These are phyloP conservation scores for Aspergillus nidulans DNA, from an alignment of 495 filamentous ascomycete species.

Conservation along the genomic window DNA sequence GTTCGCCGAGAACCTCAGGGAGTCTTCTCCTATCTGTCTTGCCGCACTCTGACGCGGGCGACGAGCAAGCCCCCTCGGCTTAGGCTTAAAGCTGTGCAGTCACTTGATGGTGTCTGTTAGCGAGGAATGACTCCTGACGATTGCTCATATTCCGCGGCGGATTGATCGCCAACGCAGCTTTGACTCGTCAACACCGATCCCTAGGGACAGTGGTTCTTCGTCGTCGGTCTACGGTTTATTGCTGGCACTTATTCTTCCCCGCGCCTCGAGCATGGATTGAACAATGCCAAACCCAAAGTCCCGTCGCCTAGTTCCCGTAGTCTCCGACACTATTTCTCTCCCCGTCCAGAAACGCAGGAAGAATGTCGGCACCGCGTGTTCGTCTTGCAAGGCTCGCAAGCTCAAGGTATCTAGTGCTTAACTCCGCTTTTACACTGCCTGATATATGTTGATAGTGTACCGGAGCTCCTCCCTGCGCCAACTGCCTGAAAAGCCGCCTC, in stretches of 20 bases:
- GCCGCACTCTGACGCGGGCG: too few relatives aligned
- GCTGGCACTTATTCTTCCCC: background rate
- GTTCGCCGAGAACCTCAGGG: too few relatives aligned
- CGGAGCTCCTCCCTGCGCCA: constrained; percentile 27
- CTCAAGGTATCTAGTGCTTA: constrained; percentile 20
- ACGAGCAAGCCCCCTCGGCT: too few relatives aligned
- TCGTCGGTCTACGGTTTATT: background rate
- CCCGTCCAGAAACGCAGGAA: constrained; percentile 18
- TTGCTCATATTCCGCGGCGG: background rate
- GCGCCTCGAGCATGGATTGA: constrained; percentile 12
- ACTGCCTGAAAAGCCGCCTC: constrained; percentile 26
- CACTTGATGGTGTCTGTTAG: background rate
- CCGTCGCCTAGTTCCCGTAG: constrained; percentile 18
- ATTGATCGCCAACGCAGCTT: background rate
- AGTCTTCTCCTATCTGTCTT: too few relatives aligned
- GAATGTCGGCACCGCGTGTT: constrained; percentile 27
- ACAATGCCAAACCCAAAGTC: constrained; percentile 19
- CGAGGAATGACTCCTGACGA: background rate
- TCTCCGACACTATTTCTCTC: constrained; percentile 9
- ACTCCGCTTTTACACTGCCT: background rate
- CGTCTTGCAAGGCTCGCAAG: constrained; percentile 28
- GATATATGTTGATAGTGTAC: constrained; percentile 22
- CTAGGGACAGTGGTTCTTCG: background rate
- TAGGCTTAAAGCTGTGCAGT: too few relatives aligned
- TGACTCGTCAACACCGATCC: background rate